phyloP scores from a whole-genome alignment of 2,329 filamentous ascomycete species.

The Bipolaris gigantea region DNA sequence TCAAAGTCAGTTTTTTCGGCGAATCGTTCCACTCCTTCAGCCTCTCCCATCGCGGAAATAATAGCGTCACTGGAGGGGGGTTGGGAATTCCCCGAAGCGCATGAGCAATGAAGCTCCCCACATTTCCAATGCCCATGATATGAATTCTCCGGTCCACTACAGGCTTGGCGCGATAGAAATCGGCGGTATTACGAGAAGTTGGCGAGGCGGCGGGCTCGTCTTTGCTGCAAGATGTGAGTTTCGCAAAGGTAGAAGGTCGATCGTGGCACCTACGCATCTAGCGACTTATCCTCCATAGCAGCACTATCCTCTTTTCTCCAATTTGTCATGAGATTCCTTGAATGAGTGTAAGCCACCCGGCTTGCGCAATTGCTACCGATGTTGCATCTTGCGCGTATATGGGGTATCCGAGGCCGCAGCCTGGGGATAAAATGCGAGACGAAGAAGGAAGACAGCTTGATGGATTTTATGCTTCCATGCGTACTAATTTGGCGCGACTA shows the following conservation, averaged over 20 bases:
- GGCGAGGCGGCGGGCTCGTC: slow-evolving; percentile 12
- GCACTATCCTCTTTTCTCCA: slow-evolving; percentile 27
- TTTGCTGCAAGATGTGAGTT: slow-evolving; percentile 20
- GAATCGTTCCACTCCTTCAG: slow-evolving; percentile 53
- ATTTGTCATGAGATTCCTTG: slow-evolving; percentile 22
- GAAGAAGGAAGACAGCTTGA: slow-evolving; percentile 51
- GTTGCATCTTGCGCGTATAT: slow-evolving; percentile 44
- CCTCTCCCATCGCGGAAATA: slow-evolving; percentile 64
- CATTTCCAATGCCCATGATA: slow-evolving; percentile 77
- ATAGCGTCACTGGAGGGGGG: slow-evolving; percentile 74
- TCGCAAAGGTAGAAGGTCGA: background rate
- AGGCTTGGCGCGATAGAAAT: slow-evolving; percentile 39
- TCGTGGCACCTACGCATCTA: slow-evolving; percentile 11
- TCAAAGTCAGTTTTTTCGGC: slow-evolving; percentile 49
- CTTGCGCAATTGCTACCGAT: slow-evolving; percentile 47
- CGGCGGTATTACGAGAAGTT: slow-evolving; percentile 19
- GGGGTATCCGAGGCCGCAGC: slow-evolving; percentile 52
- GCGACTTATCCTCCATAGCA: slow-evolving; percentile 18
- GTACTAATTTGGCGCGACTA: slow-evolving; percentile 1
- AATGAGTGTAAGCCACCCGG: slow-evolving; percentile 48
- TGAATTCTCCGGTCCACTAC: slow-evolving; percentile 51
- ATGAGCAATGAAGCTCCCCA: slow-evolving; percentile 78
- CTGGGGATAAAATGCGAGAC: slow-evolving; percentile 45
- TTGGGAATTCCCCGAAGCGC: slow-evolving; percentile 63
- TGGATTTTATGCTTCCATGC: slow-evolving; percentile 19